Evolutionary conservation across 2,329 filamentous ascomycete species (phyloP).

Genomic region (Knufia petricola): DNA sequence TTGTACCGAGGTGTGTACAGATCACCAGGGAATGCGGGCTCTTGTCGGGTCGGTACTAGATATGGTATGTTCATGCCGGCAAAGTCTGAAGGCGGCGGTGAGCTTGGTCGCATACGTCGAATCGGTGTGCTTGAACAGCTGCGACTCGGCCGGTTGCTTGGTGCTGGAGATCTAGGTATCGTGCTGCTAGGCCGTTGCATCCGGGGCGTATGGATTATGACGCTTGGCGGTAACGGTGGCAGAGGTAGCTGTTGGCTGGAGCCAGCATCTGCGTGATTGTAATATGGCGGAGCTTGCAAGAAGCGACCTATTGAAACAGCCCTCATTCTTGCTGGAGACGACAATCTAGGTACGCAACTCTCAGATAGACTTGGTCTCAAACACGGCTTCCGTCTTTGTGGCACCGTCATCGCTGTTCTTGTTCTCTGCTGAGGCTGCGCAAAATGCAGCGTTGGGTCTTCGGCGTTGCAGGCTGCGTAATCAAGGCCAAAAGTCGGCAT

Average conservation of each 20-base stretch:
- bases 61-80: neutral
- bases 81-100: slow-evolving; percentile 8
- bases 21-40: slow-evolving; percentile 5
- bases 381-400: slow-evolving; percentile 4
- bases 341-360: slow-evolving; percentile 1
- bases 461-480: neutral
- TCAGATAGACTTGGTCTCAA: slow-evolving; percentile 7
- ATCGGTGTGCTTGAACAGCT: neutral
- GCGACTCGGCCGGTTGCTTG: neutral
- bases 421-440: neutral
- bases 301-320: neutral
- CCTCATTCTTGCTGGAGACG: slow-evolving; percentile 5
- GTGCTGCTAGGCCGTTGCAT: neutral
- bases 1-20: slow-evolving; percentile 9
- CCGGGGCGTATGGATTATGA: neutral
- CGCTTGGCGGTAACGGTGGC: slow-evolving; percentile 2
- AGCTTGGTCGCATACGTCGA: slow-evolving; percentile 1
- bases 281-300: neutral
- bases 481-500: neutral
- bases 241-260: slow-evolving; percentile 1
- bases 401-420: slow-evolving; percentile 2
- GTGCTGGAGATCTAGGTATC: neutral
- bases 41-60: slow-evolving; percentile 5
- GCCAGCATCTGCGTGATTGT: neutral
- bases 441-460: neutral